A percentile compares a stretch with the other conserved stretches of the same genome.
Conservation (phyloP, 768 basidiomycete genomes). For the Collybiopsis luxurians region DNA sequence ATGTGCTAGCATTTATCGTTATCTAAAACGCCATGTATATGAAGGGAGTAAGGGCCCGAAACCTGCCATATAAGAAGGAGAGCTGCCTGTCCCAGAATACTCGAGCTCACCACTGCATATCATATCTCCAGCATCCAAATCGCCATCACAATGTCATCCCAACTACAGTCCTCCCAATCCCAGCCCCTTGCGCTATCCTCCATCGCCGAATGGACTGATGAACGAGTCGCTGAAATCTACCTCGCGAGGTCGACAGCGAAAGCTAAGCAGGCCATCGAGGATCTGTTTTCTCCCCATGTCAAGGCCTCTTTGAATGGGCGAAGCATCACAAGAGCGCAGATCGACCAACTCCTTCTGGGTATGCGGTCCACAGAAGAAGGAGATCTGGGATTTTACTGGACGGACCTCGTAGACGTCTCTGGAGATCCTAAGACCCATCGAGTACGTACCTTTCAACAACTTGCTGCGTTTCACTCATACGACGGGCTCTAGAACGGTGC, state of each 20-base stretch:
- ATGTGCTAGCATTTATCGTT: no score
- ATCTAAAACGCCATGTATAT: no score
- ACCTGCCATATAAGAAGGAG: no score
- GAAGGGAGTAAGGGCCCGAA: no score
- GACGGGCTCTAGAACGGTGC: background rate
- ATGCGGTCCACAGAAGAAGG: background rate
- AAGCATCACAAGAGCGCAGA: background rate
- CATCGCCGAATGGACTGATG: background rate
- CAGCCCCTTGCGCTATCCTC: no score
- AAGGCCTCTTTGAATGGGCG: background rate
- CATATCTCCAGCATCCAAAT: no score
- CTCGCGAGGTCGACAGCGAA: background rate
- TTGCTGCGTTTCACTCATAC: background rate
- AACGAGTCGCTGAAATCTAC: background rate
- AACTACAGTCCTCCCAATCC: no score
- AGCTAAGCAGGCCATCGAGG: background rate
- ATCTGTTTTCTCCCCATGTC: background rate
- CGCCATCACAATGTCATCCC: no score
- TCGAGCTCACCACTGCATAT: no score
- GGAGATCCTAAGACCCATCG: background rate
- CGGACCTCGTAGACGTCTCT: background rate
- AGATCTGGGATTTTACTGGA: background rate
- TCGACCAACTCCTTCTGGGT: background rate
- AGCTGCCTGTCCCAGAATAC: no score
- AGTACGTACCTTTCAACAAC: background rate